phyloP scores from a whole-genome alignment of 2,329 filamentous ascomycete genomes.

The Dactylellina leptospora region DNA sequence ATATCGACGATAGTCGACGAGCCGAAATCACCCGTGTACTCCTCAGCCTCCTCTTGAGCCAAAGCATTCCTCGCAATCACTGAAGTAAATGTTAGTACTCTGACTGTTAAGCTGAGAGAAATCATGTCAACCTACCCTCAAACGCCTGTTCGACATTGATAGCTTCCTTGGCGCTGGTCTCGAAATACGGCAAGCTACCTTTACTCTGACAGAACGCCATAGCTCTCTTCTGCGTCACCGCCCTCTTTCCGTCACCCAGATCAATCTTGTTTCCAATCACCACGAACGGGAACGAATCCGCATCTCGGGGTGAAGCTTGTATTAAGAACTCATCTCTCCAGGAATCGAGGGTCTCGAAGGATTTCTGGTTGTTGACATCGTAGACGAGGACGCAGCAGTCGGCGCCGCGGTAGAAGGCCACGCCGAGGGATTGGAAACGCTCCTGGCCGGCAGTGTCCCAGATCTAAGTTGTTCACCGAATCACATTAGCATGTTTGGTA shows the following conservation, averaged over 20 bases:
- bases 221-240: slow-evolving; percentile 94
- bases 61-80: slow-evolving; percentile 96
- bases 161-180: slow-evolving; percentile 98
- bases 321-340: slow-evolving; percentile 99
- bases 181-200: slow-evolving; percentile 96
- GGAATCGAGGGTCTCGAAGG: slow-evolving; percentile 96
- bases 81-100: slow-evolving; percentile 60
- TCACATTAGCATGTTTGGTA: background rate
- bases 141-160: slow-evolving; percentile 95
- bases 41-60: slow-evolving; percentile 95
- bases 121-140: slow-evolving; percentile 65
- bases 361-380: slow-evolving; percentile 99
- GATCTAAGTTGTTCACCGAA: slow-evolving; percentile 67
- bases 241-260: slow-evolving; percentile 92
- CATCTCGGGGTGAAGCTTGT: slow-evolving; percentile 93
- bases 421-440: slow-evolving; percentile 94
- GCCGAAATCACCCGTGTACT: slow-evolving; percentile 96
- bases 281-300: slow-evolving; percentile 97
- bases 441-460: slow-evolving; percentile 99
- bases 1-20: slow-evolving; percentile 88
- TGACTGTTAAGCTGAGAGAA: slow-evolving; percentile 16
- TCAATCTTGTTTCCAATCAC: slow-evolving; percentile 99
- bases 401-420: slow-evolving; percentile 95
- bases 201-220: slow-evolving; percentile 98
- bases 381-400: slow-evolving; percentile 98